These are phyloP conservation scores for Globisporangium viniferum DNA, from an alignment of 352 stramenopile species.

Conservation along the genomic window DNA sequence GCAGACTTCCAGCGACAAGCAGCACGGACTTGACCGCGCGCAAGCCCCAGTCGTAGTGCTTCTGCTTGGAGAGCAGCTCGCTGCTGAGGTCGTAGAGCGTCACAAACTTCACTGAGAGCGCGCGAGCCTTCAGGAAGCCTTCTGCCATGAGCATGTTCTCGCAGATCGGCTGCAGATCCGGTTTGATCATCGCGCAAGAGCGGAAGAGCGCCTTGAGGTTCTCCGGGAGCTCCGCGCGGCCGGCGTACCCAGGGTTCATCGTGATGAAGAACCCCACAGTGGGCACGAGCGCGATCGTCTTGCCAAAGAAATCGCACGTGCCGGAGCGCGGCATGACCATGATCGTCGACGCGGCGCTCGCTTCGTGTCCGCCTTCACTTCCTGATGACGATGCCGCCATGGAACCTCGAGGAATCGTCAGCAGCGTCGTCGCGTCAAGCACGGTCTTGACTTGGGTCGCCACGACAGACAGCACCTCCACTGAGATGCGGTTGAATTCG, in stretches of 20 bases:
- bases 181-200: constrained; percentile 91
- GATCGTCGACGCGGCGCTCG: constrained; percentile 15
- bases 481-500: constrained; percentile 96
- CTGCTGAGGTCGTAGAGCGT: constrained; percentile 87
- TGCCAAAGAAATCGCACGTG: constrained; percentile 89
- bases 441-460: constrained; percentile 98
- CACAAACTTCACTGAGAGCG: constrained; percentile 87
- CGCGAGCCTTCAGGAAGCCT: constrained; percentile 85
- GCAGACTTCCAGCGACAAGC: constrained; percentile 92
- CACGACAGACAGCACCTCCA: constrained; percentile 95
- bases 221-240: constrained; percentile 89
- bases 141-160: constrained; percentile 96
- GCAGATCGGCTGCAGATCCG: constrained; percentile 89
- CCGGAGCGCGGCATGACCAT: constrained; percentile 41
- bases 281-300: constrained; percentile 77
- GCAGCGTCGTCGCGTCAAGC: constrained; percentile 76
- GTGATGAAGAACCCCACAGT: constrained; percentile 93
- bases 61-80: constrained; percentile 85
- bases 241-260: constrained; percentile 93
- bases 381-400: constrained; percentile 20
- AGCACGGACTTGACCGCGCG: constrained; percentile 95
- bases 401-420: constrained; percentile 16
- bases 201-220: constrained; percentile 93
- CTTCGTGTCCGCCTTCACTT: constrained; percentile 18
- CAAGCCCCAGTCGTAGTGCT: constrained; percentile 95